These are phyloP conservation scores for Tricholoma sp. DNA, from an alignment of 768 basidiomycete genomes.

Conservation along the genomic window DNA sequence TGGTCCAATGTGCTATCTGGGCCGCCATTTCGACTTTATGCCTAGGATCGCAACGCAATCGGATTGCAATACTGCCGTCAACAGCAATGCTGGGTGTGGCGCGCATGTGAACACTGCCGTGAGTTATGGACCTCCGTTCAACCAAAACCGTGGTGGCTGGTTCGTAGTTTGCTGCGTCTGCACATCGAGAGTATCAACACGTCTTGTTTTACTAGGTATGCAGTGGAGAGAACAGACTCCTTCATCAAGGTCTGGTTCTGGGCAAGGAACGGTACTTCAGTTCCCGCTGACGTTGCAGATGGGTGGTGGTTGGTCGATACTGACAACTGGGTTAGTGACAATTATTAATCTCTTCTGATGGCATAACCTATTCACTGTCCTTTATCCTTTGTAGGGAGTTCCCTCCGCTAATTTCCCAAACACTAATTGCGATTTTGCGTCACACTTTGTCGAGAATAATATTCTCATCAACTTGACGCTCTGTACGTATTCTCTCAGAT, in stretches of 20 bases:
- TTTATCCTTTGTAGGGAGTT: slow-evolving; percentile 34
- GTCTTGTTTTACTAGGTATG: slow-evolving; percentile 40
- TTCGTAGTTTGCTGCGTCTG: slow-evolving; percentile 20
- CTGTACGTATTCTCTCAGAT: slow-evolving; percentile 20
- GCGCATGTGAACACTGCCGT: slow-evolving; percentile 29
- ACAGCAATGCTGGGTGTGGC: slow-evolving; percentile 43
- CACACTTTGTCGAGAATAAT: slow-evolving; percentile 49
- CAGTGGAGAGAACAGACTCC: slow-evolving; percentile 49
- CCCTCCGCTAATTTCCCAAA: slow-evolving; percentile 59
- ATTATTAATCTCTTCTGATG: neutral
- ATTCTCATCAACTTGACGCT: slow-evolving; percentile 59
- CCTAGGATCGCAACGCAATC: slow-evolving; percentile 23
- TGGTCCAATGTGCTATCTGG: neutral
- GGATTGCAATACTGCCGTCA: slow-evolving; percentile 38
- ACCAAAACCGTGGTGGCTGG: slow-evolving; percentile 55
- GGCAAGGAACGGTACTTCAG: slow-evolving; percentile 42
- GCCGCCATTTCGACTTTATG: too few relatives aligned
- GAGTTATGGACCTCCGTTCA: slow-evolving; percentile 57
- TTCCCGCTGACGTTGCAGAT: slow-evolving; percentile 43
- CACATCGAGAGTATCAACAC: neutral
- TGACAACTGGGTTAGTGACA: slow-evolving; percentile 44
- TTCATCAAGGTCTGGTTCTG: slow-evolving; percentile 74
- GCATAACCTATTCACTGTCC: neutral
- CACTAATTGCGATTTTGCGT: slow-evolving; percentile 50
- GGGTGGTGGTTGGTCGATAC: slow-evolving; percentile 40